Conservation (phyloP, 2,329 filamentous ascomycete species). For the Colletotrichum sp. region DNA sequence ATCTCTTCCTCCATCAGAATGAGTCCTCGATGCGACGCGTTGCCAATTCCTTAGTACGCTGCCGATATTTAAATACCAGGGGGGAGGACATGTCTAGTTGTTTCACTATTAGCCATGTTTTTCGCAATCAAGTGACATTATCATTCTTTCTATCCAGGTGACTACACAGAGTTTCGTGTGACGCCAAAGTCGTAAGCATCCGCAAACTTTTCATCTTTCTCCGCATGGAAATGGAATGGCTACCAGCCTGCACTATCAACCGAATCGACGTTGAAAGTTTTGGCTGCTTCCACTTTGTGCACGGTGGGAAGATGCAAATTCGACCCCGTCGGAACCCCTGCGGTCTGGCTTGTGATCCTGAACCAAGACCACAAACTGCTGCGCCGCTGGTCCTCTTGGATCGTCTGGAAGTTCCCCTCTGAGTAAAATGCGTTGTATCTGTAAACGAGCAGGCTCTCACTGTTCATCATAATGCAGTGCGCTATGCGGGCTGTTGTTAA, state of each 20-base stretch:
- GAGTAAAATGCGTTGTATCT: neutral
- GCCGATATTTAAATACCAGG: neutral
- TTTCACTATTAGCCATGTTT: neutral
- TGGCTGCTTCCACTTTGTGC: neutral
- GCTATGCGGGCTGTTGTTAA: neutral
- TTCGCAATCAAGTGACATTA: neutral
- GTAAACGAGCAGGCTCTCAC: neutral
- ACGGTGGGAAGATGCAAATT: neutral
- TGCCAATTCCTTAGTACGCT: neutral
- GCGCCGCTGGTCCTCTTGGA: neutral
- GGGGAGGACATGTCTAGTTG: neutral
- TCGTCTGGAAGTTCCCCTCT: neutral
- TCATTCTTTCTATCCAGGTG: neutral
- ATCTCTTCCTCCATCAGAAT: neutral
- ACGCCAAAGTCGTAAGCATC: neutral
- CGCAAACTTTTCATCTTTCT: neutral
- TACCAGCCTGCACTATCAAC: neutral
- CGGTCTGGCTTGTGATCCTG: neutral
- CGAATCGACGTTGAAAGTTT: neutral
- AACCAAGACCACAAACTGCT: neutral
- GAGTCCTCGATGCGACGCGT: neutral
- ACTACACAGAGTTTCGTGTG: neutral
- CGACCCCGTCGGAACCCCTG: neutral
- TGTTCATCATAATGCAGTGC: neutral
- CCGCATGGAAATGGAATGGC: neutral